Conservation (phyloP, 2,329 filamentous ascomycete genomes). For the Fusarium oligoseptatum region DNA sequence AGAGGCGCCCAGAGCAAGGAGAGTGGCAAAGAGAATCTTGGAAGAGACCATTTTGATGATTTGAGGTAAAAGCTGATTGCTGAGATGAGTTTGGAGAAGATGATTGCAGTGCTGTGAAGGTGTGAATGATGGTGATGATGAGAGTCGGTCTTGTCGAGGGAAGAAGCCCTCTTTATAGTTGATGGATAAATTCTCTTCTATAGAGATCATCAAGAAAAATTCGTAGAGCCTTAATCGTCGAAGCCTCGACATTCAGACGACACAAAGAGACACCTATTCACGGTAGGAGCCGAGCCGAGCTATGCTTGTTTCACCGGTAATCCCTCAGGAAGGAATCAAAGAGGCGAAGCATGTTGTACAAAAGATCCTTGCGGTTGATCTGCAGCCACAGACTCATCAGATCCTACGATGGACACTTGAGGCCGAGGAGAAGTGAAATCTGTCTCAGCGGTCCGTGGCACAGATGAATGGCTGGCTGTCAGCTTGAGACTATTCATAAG, state of each 20-base stretch:
- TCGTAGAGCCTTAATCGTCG: rapidly evolving
- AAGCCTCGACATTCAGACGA: background rate
- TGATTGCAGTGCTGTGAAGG: background rate
- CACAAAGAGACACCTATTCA: background rate
- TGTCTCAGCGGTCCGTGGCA: background rate
- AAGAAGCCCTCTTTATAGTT: background rate
- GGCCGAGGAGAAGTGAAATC: background rate
- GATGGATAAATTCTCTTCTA: background rate
- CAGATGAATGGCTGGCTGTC: background rate
- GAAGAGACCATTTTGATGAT: background rate
- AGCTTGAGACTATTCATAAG: background rate
- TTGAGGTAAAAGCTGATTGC: background rate
- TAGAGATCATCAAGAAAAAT: background rate
- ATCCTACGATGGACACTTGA: background rate
- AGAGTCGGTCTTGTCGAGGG: background rate
- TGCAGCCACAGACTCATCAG: background rate
- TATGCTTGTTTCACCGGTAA: background rate
- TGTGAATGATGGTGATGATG: background rate
- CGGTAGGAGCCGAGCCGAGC: background rate
- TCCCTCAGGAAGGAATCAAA: background rate
- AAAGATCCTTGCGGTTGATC: background rate
- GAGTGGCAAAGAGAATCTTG: background rate
- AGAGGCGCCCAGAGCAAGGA: background rate
- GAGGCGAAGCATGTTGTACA: background rate
- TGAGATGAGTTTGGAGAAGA: background rate